phyloP scores from a whole-genome alignment of 805 yeast species.

The Candida tallmaniae region DNA sequence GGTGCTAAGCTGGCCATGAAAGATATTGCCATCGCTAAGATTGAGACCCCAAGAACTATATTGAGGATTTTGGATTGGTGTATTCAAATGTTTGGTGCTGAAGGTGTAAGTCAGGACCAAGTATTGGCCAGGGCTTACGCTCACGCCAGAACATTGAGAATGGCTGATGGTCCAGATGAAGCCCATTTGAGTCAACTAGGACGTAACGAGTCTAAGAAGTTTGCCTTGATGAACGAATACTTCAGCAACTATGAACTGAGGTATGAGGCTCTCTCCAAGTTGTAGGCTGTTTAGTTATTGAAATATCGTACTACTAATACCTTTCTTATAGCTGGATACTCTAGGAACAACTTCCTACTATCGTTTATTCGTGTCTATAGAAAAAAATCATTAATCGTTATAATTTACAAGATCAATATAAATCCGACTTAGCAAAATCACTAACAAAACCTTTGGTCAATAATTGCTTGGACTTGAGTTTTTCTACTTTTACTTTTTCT shows the following conservation, averaged over 20 bases:
- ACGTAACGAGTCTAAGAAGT: constrained; percentile 39
- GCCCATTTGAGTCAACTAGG: constrained; percentile 58
- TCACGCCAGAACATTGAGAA: constrained; percentile 49
- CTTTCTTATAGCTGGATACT: too few relatives aligned
- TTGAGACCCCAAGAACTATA: constrained; percentile 53
- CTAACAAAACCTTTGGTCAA: constrained; percentile 53
- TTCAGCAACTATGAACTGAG: constrained; percentile 21
- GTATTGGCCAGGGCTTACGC: constrained; percentile 53
- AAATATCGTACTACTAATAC: too few relatives aligned
- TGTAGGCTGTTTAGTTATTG: constrained; percentile 19
- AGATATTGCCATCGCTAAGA: constrained; percentile 61
- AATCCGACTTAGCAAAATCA: constrained; percentile 53
- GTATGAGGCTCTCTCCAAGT: constrained; percentile 19
- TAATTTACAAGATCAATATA: constrained; percentile 31
- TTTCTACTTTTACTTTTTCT: constrained; percentile 37
- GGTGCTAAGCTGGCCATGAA: constrained; percentile 51
- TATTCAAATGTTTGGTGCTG: constrained; percentile 61
- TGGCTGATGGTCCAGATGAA: constrained; percentile 71
- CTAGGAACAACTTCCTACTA: neutral
- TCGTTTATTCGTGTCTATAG: neutral
- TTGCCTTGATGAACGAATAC: constrained; percentile 30
- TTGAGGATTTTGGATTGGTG: constrained; percentile 54
- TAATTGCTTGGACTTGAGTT: constrained; percentile 42
- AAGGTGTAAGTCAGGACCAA: constrained; percentile 59
- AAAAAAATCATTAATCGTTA: neutral